phyloP scores from a whole-genome alignment of 140 eudicot genomes.

The Ambrosia hybrid region DNA sequence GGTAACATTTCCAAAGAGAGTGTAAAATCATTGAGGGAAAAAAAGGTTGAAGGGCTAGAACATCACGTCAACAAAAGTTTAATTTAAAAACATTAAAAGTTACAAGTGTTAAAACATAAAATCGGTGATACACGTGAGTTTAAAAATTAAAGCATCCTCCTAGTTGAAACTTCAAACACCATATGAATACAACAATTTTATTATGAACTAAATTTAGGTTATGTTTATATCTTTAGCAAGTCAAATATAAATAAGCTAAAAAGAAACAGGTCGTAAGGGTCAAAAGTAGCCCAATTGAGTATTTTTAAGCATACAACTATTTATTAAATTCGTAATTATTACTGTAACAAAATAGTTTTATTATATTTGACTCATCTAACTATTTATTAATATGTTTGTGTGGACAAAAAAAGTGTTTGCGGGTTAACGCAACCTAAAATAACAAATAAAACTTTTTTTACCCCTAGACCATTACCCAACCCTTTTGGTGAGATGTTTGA shows the following conservation, averaged over 20 bases:
- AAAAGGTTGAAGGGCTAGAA: neutral
- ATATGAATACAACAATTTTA: neutral
- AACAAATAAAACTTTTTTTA: too few relatives aligned
- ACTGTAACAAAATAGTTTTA: neutral
- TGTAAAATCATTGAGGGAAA: neutral
- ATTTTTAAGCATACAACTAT: neutral
- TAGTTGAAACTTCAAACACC: neutral
- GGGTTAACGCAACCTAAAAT: neutral
- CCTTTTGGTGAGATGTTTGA: constrained; percentile 12
- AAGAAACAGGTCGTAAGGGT: neutral
- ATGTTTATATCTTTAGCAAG: neutral
- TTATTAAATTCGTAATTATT: neutral
- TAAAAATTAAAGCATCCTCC: neutral
- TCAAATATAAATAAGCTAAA: neutral
- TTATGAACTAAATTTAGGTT: constrained; percentile 1
- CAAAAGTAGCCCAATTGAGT: neutral
- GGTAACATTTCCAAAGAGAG: neutral
- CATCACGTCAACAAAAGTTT: neutral
- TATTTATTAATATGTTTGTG: neutral
- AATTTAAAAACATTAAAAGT: neutral
- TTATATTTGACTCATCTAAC: neutral
- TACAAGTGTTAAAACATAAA: neutral
- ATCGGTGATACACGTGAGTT: neutral
- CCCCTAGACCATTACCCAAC: constrained; percentile 13
- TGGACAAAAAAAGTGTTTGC: neutral